Evolutionary conservation across 495 filamentous ascomycete species (phyloP), one percentile per base, ranked within the genome.

Genomic region (Aspergillus wentii): DNA sequence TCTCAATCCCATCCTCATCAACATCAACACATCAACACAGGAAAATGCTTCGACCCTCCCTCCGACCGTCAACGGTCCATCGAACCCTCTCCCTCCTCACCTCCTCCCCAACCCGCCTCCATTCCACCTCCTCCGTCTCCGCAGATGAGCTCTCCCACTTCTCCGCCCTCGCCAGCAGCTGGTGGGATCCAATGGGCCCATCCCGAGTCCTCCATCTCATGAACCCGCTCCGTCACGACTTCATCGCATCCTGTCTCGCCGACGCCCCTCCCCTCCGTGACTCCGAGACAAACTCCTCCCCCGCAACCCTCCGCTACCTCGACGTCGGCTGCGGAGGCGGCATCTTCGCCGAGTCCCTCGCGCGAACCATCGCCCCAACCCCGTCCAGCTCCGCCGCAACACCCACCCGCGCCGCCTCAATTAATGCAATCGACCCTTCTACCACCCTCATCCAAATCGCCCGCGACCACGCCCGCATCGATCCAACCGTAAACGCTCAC

Each of bases 181-280:
- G 92, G 92, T 98, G 92, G 92, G 94, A 97, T 64, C 86, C 92
- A 2, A 81, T 94, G 63, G 92, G 92, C 36, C 80, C 88, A 14
- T 96, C 88, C 0, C 80, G 90, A 10, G 80, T 95, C 44, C 81
- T 98, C 2, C 94, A 97, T 61, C 81, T 94, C 33, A 97, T 98
- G 92, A 97, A 98, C 69, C 92, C 94, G 8, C 78, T 94, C 28
- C 88, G 92, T 21, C 88, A 96, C 61, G 81, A 88, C 54, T 97
- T 97, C 68, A 92, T 98, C 59, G 62, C 67, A 2, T 57, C 68
- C 23, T 95, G 90, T 49, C 80, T 75, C 41, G 60, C 72, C 47
- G 65, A 66, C 28, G 56, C 52, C 17, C 47, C 32, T 6, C 54
- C 54, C 33, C 19, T 25, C 35, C 22, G 20, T 17, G 11, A 16